These are phyloP conservation scores for Polygonum maritimum DNA, from an alignment of 148 eudicot genomes.

Conservation along the genomic window DNA sequence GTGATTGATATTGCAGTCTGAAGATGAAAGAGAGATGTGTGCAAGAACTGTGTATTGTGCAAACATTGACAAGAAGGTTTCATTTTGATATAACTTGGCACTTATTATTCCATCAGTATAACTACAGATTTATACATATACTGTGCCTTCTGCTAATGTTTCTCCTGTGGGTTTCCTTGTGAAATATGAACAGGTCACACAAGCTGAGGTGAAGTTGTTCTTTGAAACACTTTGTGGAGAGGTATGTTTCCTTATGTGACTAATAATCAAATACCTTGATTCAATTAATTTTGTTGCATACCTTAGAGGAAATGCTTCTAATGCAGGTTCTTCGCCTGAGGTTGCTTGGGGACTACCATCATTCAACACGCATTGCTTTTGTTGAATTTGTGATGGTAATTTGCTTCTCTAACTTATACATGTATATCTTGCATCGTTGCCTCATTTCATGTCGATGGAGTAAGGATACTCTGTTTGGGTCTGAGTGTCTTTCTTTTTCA, in stretches of 20 bases:
- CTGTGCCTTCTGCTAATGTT: background rate
- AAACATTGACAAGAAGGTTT: slow-evolving; percentile 93
- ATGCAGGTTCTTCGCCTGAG: slow-evolving; percentile 9
- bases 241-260: slow-evolving; percentile 35
- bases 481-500: background rate
- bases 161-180: background rate
- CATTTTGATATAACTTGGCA: background rate
- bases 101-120: background rate
- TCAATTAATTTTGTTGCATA: background rate
- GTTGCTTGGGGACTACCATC: slow-evolving; percentile 12
- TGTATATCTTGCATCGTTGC: background rate
- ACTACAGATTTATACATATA: background rate
- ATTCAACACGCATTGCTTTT: slow-evolving; percentile 13
- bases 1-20: slow-evolving; percentile 53
- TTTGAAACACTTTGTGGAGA: slow-evolving; percentile 89
- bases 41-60: slow-evolving; percentile 94
- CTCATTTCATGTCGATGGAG: background rate
- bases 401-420: background rate
- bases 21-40: slow-evolving; percentile 98
- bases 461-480: background rate
- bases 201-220: slow-evolving; percentile 76
- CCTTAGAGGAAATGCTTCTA: background rate
- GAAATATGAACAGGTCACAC: slow-evolving; percentile 57
- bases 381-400: slow-evolving; percentile 14
- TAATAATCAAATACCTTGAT: background rate